Percentiles rank a stretch among this genome's conserved stretches.
Conservation (phyloP, 208 protist genomes). For the Leptomonas seymouri region DNA sequence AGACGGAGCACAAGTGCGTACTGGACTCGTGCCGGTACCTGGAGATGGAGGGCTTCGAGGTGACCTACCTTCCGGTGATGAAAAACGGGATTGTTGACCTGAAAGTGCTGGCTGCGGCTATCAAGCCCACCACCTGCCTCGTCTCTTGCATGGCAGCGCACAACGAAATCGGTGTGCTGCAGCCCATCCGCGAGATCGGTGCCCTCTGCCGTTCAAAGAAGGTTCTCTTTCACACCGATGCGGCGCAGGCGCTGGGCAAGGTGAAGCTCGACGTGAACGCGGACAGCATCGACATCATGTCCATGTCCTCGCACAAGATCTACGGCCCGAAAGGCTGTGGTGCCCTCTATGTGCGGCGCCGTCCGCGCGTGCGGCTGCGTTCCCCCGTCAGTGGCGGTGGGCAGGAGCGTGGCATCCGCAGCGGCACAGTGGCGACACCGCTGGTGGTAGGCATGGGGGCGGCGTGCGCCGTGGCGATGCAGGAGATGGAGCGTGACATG, state of each 20-base stretch:
- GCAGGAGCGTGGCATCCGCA: conserved; percentile 97
- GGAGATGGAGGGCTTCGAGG: conserved; percentile 95
- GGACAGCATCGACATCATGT: conserved; percentile 98
- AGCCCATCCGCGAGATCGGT: conserved; percentile 97
- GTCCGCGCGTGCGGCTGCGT: conserved; percentile 97
- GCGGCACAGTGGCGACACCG: conserved; percentile 94
- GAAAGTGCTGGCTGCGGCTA: conserved; percentile 89
- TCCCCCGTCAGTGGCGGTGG: conserved; percentile 98
- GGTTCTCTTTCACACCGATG: conserved; percentile 98
- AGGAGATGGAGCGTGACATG: conserved; percentile 96
- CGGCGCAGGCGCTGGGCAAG: conserved; percentile 98
- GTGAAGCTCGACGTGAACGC: conserved; percentile 97
- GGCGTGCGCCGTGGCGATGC: conserved; percentile 88
- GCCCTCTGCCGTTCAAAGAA: conserved; percentile 94
- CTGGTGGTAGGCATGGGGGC: conserved; percentile 95
- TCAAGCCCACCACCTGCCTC: conserved; percentile 95
- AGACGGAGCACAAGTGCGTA: conserved; percentile 99
- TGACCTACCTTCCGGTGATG: conserved; percentile 98
- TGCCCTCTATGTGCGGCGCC: conserved; percentile 87
- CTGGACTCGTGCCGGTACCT: conserved; percentile 98
- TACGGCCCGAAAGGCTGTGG: conserved; percentile 97
- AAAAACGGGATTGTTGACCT: conserved; percentile 97
- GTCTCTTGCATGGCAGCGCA: conserved; percentile 99
- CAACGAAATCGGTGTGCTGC: conserved; percentile 99
- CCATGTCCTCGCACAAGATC: conserved; percentile 98